These are phyloP conservation scores for Alternaria angustiovoidea DNA, from an alignment of 2,329 filamentous ascomycete genomes.

Conservation along the genomic window DNA sequence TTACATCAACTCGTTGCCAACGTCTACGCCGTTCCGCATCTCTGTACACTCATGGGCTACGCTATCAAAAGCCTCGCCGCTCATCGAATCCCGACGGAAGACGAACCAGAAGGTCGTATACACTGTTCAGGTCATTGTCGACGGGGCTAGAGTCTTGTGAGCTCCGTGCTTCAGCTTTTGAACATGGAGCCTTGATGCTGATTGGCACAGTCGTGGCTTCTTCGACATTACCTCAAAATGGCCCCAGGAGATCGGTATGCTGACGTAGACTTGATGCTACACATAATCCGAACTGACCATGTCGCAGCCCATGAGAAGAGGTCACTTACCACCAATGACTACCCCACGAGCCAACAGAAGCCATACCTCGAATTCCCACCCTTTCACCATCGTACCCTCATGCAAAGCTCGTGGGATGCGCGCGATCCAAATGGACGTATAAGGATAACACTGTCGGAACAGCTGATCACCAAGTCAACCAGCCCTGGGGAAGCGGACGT, in stretches of 20 bases:
- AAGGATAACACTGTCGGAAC: constrained; percentile 74
- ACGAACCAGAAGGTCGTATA: constrained; percentile 38
- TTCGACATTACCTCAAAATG: constrained; percentile 38
- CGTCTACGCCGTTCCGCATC: constrained; percentile 43
- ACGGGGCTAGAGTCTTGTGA: constrained; percentile 43
- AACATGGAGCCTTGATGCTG: constrained; percentile 30
- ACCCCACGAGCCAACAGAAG: constrained; percentile 63
- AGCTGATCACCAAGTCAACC: constrained; percentile 63
- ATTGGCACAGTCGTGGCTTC: constrained; percentile 36
- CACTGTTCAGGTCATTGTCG: constrained; percentile 39
- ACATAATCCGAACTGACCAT: neutral
- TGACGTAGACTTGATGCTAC: no score
- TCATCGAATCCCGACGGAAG: constrained; percentile 39
- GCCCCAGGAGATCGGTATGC: constrained; percentile 45
- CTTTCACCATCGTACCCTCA: constrained; percentile 74
- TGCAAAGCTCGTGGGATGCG: constrained; percentile 75
- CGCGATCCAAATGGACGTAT: constrained; percentile 77
- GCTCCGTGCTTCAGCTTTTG: constrained; percentile 3
- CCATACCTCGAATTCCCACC: constrained; percentile 71
- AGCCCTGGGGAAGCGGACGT: constrained; percentile 51
- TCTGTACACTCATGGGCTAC: constrained; percentile 47
- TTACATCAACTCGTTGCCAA: constrained; percentile 38
- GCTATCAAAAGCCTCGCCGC: constrained; percentile 32
- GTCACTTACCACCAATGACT: constrained; percentile 34
- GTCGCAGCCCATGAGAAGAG: constrained; percentile 38